Evolutionary conservation across 495 filamentous ascomycete genomes (phyloP), one percentile per base, ranked within the genome.

Genomic region (Talaromyces stipitatus): DNA sequence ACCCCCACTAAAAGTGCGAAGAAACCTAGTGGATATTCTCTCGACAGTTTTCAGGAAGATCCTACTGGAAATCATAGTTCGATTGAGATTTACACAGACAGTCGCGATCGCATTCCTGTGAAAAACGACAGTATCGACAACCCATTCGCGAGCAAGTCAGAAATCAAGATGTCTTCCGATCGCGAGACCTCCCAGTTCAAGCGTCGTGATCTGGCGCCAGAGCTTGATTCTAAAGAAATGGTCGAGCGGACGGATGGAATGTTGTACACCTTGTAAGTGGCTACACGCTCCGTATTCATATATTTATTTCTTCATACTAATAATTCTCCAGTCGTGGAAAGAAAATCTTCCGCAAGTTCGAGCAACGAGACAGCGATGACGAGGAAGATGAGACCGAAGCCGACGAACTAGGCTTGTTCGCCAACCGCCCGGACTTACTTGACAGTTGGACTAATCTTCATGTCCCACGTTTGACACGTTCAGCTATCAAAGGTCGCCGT

Each of bases 31-130:
- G 82, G 82, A 16, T 83, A 85, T 45, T 82, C 83, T 0, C 66
- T 95, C n/a, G 85, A 87, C 51, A 85, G 86, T 67, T 85, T 87
- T 64, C 75, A 69, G 28, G 83, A 81, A 20, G 80, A 86, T 20
- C 63, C 72, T 50, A 62, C 67, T 10, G 74, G 72, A 1, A 66
- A 59, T 23, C 61, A 66, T n/a, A 71, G 76, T 38, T 66, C 80
- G 10, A 90, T 97, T 59, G 71, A 83, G 61, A 95, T 98, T 54
- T 96, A 84, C 66, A 97, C 91, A 9, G 94, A 98, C 64, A 87
- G 89, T 2, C 86, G 88, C 65, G 92, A 95, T 64, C 86, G 89
- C 43, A 73, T 96, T 30, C 94, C 94, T 26, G 83, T 85, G 65
- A 57, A 83, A 3, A 89, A 89, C 65, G 58, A 72, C 24, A 82